These are phyloP conservation scores for Coriolopsis trogii DNA, from an alignment of 1,284 basidiomycete species.

Conservation along the genomic window DNA sequence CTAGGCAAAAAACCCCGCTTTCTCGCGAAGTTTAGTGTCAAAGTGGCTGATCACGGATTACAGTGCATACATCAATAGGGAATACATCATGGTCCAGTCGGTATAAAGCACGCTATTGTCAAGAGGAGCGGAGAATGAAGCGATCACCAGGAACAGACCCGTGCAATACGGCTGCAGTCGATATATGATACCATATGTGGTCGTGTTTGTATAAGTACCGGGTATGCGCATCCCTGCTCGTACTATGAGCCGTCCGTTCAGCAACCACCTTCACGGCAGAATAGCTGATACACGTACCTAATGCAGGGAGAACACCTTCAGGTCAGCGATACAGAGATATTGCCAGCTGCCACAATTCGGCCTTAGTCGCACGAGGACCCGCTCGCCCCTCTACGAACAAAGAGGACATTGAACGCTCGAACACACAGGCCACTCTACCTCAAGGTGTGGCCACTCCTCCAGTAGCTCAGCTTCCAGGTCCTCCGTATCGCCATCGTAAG, in stretches of 20 bases:
- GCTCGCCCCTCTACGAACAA: slow-evolving; percentile 6
- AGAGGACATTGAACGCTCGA: not conserved
- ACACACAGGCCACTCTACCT: not conserved
- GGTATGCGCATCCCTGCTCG: not conserved
- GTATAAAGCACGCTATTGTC: too few relatives aligned
- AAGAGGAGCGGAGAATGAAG: too few relatives aligned
- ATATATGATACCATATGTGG: slow-evolving; percentile 5
- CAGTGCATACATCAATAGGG: too few relatives aligned
- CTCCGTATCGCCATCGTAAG: slow-evolving; percentile 3
- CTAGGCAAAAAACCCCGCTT: too few relatives aligned
- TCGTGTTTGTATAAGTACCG: slow-evolving; percentile 4
- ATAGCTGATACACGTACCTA: not conserved
- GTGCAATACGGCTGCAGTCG: not conserved
- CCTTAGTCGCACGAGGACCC: not conserved
- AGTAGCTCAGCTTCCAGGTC: too few relatives aligned
- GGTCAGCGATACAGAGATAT: slow-evolving; percentile 6
- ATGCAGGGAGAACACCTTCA: slow-evolving; percentile 2
- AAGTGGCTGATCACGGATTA: too few relatives aligned
- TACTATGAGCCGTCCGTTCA: not conserved
- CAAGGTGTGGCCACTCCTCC: not conserved
- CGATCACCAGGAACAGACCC: slow-evolving; percentile 3
- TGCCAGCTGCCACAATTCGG: not conserved
- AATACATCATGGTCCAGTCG: too few relatives aligned
- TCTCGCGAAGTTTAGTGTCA: too few relatives aligned
- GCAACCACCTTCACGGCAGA: too few relatives aligned